Conservation (phyloP, 78 protist genomes). For the Dictyostelium discoideum region DNA sequence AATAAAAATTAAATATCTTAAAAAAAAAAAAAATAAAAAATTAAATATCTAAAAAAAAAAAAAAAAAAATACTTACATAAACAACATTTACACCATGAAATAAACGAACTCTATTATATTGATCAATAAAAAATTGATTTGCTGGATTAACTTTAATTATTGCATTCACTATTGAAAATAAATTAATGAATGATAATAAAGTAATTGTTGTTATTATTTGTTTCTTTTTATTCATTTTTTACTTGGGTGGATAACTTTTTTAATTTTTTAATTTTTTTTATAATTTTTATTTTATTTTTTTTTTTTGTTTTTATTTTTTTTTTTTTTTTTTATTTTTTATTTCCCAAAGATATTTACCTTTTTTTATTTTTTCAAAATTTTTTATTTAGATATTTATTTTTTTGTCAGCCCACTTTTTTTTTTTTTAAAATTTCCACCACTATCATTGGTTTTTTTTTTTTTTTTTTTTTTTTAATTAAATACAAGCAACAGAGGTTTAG, state of each 20-base stretch:
- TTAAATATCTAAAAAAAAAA: too few relatives aligned
- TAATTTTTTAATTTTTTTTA: too few relatives aligned
- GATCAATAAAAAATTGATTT: constrained; percentile 75
- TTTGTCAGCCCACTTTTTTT: too few relatives aligned
- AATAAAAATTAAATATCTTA: too few relatives aligned
- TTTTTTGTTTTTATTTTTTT: background rate
- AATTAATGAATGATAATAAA: background rate
- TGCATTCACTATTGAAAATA: background rate
- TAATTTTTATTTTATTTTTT: background rate
- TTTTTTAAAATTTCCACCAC: too few relatives aligned
- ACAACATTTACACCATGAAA: constrained; percentile 94
- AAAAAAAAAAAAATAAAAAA: too few relatives aligned
- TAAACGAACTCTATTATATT: constrained; percentile 69
- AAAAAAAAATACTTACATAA: background rate
- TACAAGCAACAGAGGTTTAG: too few relatives aligned
- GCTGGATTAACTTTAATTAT: constrained; percentile 46
- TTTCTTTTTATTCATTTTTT: background rate
- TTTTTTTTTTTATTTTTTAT: too few relatives aligned
- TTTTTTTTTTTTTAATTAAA: too few relatives aligned
- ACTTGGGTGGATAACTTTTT: background rate
- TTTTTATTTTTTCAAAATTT: too few relatives aligned
- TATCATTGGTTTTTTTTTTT: too few relatives aligned
- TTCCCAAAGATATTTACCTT: background rate
- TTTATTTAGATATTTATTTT: too few relatives aligned
- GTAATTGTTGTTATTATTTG: background rate